A percentile compares a stretch with the other conserved stretches of the same genome.
Evolutionary conservation across 2,329 filamentous ascomycete species (phyloP).

Genomic region (Paracoccidioides lutzii): DNA sequence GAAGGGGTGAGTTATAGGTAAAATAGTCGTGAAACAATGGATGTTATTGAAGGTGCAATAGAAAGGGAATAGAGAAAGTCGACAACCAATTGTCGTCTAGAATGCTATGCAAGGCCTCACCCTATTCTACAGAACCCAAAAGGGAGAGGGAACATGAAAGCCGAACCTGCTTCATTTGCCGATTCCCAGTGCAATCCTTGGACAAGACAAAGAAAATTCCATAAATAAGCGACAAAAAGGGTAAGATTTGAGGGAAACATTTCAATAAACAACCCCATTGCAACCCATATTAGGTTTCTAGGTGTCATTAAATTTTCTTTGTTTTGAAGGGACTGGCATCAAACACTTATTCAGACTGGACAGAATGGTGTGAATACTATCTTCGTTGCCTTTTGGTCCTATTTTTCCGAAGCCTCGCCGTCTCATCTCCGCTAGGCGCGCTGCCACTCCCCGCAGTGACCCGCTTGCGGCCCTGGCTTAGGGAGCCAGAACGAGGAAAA

Average conservation of each 20-base stretch:
- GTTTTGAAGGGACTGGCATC: not conserved
- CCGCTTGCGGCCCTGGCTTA: conserved; percentile 11
- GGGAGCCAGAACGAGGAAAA: conserved; percentile 5
- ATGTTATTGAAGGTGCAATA: not conserved
- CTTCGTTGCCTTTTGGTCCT: not conserved
- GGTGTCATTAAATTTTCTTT: not conserved
- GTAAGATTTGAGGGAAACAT: not conserved
- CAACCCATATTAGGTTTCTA: not conserved
- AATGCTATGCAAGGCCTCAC: not conserved
- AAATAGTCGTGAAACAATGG: not conserved
- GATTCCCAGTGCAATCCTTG: not conserved
- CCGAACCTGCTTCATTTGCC: not conserved
- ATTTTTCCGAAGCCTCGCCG: not conserved
- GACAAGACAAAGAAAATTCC: not conserved
- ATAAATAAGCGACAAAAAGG: not conserved
- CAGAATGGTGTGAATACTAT: not conserved
- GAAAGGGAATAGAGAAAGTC: not conserved
- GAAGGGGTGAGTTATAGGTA: not conserved
- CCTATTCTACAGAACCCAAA: not conserved
- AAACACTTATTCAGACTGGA: not conserved
- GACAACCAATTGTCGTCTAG: not conserved
- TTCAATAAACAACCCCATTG: not conserved
- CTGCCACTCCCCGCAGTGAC: conserved; percentile 10
- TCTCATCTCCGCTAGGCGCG: not conserved
- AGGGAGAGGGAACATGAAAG: not conserved